phyloP scores from a whole-genome alignment of 192 early-diverging fungal genomes.

The Backusella psychrophila region DNA sequence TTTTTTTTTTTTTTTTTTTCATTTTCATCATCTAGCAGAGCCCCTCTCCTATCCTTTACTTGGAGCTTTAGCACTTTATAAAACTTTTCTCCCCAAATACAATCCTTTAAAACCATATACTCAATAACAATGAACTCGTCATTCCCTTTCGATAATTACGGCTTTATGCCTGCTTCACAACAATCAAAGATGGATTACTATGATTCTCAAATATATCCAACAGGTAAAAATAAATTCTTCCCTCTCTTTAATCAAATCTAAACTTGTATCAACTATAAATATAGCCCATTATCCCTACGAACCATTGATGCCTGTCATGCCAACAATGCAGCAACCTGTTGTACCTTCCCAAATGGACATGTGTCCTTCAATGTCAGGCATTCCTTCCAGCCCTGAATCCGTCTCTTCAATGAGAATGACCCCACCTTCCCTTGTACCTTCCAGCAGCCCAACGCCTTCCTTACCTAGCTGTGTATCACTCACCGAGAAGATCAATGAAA shows the following conservation, averaged over 20 bases:
- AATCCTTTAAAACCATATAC: not conserved
- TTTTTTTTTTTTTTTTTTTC: not conserved
- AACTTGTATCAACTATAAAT: not conserved
- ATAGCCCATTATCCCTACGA: not conserved
- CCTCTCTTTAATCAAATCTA: not conserved
- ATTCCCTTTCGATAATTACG: not conserved
- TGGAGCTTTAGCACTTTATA: not conserved
- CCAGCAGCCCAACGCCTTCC: not conserved
- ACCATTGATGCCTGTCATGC: not conserved
- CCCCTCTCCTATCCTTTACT: not conserved
- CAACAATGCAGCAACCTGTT: not conserved
- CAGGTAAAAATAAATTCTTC: not conserved
- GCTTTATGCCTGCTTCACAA: not conserved
- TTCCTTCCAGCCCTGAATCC: slow-evolving; percentile 4
- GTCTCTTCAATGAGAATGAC: not conserved
- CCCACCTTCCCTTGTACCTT: slow-evolving; percentile 8
- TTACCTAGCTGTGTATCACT: not conserved
- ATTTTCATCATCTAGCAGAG: not conserved
- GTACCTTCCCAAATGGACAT: not conserved
- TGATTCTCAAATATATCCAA: slow-evolving; percentile 5
- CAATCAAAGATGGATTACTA: slow-evolving; percentile 2
- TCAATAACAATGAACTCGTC: not conserved
- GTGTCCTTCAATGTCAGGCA: not conserved
- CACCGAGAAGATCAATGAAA: slow-evolving; percentile 17
- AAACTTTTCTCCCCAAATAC: not conserved